Evolutionary conservation across 495 filamentous ascomycete genomes (phyloP), one percentile per base, ranked within the genome.

Genomic region (Hypoxylon intermedium): DNA sequence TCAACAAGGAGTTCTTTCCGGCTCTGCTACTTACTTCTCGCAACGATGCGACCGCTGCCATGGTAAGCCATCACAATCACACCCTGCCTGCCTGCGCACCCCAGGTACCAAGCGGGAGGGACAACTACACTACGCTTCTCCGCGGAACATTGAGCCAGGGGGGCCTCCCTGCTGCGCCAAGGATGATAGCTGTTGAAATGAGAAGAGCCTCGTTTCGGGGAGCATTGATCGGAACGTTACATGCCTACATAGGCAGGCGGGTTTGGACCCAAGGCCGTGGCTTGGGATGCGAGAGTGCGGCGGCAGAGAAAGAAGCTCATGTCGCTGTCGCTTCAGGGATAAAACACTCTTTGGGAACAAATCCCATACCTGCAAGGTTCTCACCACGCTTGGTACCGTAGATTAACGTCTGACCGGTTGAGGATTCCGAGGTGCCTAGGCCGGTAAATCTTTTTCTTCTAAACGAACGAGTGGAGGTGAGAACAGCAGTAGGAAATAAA

Each of bases 21-120:
- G 5, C 13, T 45, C 36, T 60, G 57, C 57, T 34, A 28, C 5
- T 11, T 34, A 2, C 31, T 34, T 34, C 12, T n/a, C 7, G 7
- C 7, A 34, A 12, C 31, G 31, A 34, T 34, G 57, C 49, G 41
- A 47, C 57, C 57, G 48, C 41, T 34, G 28, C n/a, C n/a, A n/a
- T n/a, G n/a, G n/a, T n/a, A n/a, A n/a, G n/a, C n/a, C n/a, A n/a
- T n/a, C n/a, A n/a, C n/a, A n/a, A 53, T 53, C 47, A 11, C 9
- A 53, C 57, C 23, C 38, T 40, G 52, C 11, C n/a, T n/a, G n/a
- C n/a, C n/a, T n/a, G n/a, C n/a, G n/a, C n/a, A n/a, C n/a, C n/a
- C n/a, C n/a, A n/a, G 21, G 21, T 56, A 28, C 51, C 59, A 40
- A 24, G 59, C 59, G 59, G 59, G 56, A 62, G 59, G 45, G 40